Evolutionary conservation across 225 moss, liverwort and hornwort species (phyloP), one percentile per base, ranked within the genome.

Genomic region (Polytrichum formosum): DNA sequence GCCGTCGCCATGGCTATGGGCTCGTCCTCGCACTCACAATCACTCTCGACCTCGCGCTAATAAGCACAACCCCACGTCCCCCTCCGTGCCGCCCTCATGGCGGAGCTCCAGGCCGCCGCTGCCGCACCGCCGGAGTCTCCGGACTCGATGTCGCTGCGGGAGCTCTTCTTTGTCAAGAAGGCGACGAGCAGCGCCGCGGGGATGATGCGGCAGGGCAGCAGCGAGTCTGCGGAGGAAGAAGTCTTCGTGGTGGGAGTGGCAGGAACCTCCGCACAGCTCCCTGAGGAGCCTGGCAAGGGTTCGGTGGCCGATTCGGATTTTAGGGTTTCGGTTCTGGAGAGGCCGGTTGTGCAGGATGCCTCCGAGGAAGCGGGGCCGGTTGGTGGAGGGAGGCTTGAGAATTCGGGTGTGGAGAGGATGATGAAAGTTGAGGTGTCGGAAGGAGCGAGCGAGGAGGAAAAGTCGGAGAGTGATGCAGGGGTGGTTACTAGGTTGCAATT

Each of bases 401-500:
- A 46, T 13, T 46, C 46, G 46, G 26, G 30, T 4, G 37, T 67
- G 64, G 28, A 61, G 61, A 35, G 55, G 61, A 16, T 16, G 70
- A 61, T 28, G 56, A 72, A 76, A 73, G 27, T 46, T 20, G 64
- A 73, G 53, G 69, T 64, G 13, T 33, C 63, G 28, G 67, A 74
- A 64, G 79, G 72, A 66, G 74, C 26, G 70, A 76, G 68, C 56
- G 84, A 76, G 55, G 84, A 74, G 70, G 56, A 64, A 5, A 74
- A 26, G 61, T 63, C 56, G 6, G 81, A 73, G 58, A 79, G 82
- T 19, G 84, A 81, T 55, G 26, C 71, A 8, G 81, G 78, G 54
- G 70, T 75, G 29, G 73, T 83, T 65, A 83, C 64, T 73, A 91
- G 79, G 85, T 76, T 93, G 71, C 88, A 91, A 72, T 79, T 67